Evolutionary conservation across 2,329 filamentous ascomycete genomes (phyloP), one percentile per base, ranked within the genome.

Genomic region (Trichoderma hamatum): DNA sequence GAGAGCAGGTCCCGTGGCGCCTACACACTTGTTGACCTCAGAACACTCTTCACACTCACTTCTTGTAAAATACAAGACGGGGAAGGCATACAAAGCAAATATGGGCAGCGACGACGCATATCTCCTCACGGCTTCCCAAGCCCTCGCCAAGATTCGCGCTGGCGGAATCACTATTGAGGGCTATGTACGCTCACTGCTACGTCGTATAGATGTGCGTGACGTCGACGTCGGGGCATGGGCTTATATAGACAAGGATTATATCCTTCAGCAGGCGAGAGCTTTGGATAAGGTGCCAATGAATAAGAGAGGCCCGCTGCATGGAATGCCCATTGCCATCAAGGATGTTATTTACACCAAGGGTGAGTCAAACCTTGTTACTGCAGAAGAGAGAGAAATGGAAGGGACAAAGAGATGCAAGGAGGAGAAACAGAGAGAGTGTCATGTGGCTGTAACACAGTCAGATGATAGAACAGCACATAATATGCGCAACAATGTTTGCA

Each of bases 281-380:
- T 80, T 89, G 0, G 87, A 89, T 72, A 71, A 77, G 28, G 71
- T 88, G 2, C 84, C 86, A 0, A 54, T 71, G 0, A 78, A 80
- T 1, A 71, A 85, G 67, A 79, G 87, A 67, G 86, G 87, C 0
- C 85, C 84, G 0, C 76, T 90, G 0, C 86, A 89, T 72, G 87
- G 87, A 1, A 75, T 89, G 7, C 82, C 85, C 0, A 77, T 90
- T n/a, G 88, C 81, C 0, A 80, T 89, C 13, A 89, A 89, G 74
- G 88, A 90, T 78, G 81, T 89, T 3, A 86, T 89, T 71, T 82
- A 81, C 72, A 89, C 84, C 0, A 85, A 85, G 75, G 84, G 84
- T 83, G 68, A n/a, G 69, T n/a, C 21, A 6, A 52, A 19, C 43
- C 54, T 24, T 58, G 24, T 3, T 14, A n/a, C 14, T 13, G 14